These are phyloP conservation scores for Hymenoscyphus infarciens DNA, from an alignment of 2,329 filamentous ascomycete species.

Conservation along the genomic window DNA sequence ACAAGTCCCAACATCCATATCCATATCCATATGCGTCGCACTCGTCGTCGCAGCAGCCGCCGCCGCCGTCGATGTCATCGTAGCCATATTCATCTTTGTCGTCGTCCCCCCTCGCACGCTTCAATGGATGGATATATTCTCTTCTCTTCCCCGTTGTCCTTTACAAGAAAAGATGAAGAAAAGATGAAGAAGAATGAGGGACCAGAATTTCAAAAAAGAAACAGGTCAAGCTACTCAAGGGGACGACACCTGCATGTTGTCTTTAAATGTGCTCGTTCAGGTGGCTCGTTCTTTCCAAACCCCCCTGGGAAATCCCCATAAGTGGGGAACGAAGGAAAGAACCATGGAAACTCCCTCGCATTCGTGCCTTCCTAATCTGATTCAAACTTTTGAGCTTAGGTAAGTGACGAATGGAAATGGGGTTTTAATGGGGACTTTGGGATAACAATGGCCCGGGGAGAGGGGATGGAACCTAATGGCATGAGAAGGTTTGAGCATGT, in stretches of 20 bases:
- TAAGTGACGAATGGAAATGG: not conserved
- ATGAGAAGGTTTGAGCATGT: conserved; percentile 1
- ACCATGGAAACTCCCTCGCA: not conserved
- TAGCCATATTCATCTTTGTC: not conserved
- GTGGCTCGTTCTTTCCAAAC: too few relatives aligned
- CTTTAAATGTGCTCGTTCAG: too few relatives aligned
- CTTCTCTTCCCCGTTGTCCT: not conserved
- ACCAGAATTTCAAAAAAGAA: not conserved
- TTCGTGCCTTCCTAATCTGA: not conserved
- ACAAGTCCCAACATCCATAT: conserved; percentile 16
- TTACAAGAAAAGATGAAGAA: not conserved
- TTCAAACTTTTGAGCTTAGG: not conserved
- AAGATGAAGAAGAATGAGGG: not conserved
- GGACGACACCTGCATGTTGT: too few relatives aligned
- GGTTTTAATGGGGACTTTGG: not conserved
- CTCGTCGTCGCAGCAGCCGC: not conserved
- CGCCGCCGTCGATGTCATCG: not conserved
- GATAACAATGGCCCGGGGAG: not conserved
- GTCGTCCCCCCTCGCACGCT: not conserved
- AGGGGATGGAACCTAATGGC: not conserved
- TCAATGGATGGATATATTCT: too few relatives aligned
- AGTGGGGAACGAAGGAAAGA: not conserved
- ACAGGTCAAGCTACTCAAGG: too few relatives aligned
- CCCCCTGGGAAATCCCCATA: not conserved
- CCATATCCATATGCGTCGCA: conserved; percentile 8